These are phyloP conservation scores for Tephrocybe rancida DNA, from an alignment of 768 basidiomycete genomes.

Conservation along the genomic window DNA sequence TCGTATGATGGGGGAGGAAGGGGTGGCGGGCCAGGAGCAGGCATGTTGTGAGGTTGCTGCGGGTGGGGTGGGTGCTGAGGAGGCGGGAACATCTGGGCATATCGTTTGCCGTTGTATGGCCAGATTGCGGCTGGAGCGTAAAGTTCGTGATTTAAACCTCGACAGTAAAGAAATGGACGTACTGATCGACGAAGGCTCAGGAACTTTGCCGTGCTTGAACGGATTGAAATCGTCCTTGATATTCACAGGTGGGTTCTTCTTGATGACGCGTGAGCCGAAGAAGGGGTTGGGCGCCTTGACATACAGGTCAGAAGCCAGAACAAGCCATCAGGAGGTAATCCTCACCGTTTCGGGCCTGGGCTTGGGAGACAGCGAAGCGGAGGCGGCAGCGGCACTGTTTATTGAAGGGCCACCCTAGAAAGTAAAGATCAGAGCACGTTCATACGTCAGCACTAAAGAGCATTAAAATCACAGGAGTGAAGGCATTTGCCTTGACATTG, in stretches of 20 bases:
- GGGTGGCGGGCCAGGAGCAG: conserved; percentile 66
- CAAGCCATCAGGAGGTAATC: neutral
- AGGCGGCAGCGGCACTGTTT: conserved; percentile 40
- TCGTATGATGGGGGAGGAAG: conserved; percentile 79
- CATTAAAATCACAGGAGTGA: conserved; percentile 59
- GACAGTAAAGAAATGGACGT: conserved; percentile 31
- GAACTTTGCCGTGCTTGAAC: conserved; percentile 85
- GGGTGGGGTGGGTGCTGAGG: conserved; percentile 60
- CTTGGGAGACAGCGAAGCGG: conserved; percentile 64
- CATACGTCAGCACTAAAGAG: conserved; percentile 24
- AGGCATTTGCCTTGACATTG: conserved; percentile 76
- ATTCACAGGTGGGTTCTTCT: conserved; percentile 76
- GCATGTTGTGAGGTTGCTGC: conserved; percentile 66
- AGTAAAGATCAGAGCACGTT: conserved; percentile 20
- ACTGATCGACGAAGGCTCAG: conserved; percentile 76
- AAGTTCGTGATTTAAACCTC: neutral
- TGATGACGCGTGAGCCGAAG: conserved; percentile 80
- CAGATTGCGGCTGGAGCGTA: conserved; percentile 64
- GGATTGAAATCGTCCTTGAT: conserved; percentile 98
- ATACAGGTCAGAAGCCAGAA: conserved; percentile 19
- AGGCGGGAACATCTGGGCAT: conserved; percentile 74
- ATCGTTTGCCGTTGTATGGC: conserved; percentile 91
- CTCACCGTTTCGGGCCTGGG: conserved; percentile 58
- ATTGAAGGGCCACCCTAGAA: conserved; percentile 50
- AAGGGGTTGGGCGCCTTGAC: conserved; percentile 76